Base-by-base conservation (phyloP, 2,329 filamentous ascomycete species). In the Metarhizium brunneum region DNA sequence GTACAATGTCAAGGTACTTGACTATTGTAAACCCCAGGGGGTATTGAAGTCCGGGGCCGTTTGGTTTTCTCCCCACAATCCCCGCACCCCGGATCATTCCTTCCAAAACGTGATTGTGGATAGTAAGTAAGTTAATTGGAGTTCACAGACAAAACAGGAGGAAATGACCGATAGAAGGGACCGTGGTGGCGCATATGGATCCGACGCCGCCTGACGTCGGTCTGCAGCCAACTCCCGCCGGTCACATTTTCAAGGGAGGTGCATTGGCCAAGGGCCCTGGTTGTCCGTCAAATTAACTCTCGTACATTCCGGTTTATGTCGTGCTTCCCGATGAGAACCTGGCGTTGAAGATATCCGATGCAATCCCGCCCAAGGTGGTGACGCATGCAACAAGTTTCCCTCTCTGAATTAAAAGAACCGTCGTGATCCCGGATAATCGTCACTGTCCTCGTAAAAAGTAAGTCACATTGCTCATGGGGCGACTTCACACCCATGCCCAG, bases 11-110 rank as follows among this genome's bases (percentile, higher is more conserved):
- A 2, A 5, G 38, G 38, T 16, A 40, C 18, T 18, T 18, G 18
- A 18, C 18, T 13, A 25, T 25, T 25, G 25, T 25, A 25, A 25
- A 25, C 25, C 25, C 25, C 25, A 25, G 25, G 25, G 38, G 14
- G 38, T 35, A 11, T 35, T 25, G 4, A 11, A 35, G 32, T 35
- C 32, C 6, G 32, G 6, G 7, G 32, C 32, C 32, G 32, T 40
- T 40, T 45, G 48, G 52, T 45, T 38, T 49, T 54, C 45, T 50
- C 54, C 47, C 55, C 54, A 43, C 53, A 58, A 47, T 52, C 52
- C 25, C 57, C 54, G 52, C 36, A 50, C 52, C 52, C 54, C 54
- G 20, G 54, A 35, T 47, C 16, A 36, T 35, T 13, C 40, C 51
- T 40, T 40, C 50, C 45, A 51, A 29, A 48, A 47, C 50, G 50